Evolutionary conservation across 176 grass and related monocot genomes (phyloP).

Genomic region (Zizania latifolia): DNA sequence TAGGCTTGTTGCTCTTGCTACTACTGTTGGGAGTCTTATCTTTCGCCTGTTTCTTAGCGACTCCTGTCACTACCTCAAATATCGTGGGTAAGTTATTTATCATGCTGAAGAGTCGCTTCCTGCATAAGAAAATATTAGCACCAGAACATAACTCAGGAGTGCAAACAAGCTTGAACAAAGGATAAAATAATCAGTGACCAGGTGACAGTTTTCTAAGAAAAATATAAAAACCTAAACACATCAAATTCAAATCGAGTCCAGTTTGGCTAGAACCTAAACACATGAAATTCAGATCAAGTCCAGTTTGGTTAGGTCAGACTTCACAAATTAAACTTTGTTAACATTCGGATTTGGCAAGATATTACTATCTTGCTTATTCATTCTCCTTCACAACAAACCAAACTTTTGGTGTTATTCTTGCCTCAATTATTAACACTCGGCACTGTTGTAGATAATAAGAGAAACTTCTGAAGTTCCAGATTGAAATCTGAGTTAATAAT

Average conservation of each 20-base stretch:
- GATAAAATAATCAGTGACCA: too few relatives aligned
- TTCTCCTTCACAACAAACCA: not conserved
- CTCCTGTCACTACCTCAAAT: slow-evolving; percentile 87
- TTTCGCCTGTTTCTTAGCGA: slow-evolving; percentile 61
- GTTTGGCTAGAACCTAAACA: not conserved
- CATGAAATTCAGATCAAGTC: not conserved
- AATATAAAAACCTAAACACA: too few relatives aligned
- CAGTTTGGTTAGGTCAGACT: not conserved
- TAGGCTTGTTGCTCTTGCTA: slow-evolving; percentile 78
- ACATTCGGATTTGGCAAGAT: not conserved
- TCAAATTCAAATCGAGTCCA: too few relatives aligned
- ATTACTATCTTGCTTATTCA: too few relatives aligned
- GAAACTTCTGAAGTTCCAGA: not conserved
- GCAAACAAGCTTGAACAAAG: too few relatives aligned
- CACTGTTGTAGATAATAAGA: not conserved
- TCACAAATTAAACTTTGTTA: not conserved
- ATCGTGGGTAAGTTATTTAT: slow-evolving; percentile 94
- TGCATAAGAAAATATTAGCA: slow-evolving; percentile 29
- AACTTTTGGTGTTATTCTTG: not conserved
- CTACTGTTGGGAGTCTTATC: slow-evolving; percentile 89
- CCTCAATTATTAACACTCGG: not conserved
- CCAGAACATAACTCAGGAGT: not conserved
- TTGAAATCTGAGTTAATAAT: not conserved
- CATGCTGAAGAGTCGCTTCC: slow-evolving; percentile 87
- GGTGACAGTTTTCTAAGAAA: not conserved